Conservation (phyloP, 2,329 filamentous ascomycete species). For the Neofusicoccum cordaticola region DNA sequence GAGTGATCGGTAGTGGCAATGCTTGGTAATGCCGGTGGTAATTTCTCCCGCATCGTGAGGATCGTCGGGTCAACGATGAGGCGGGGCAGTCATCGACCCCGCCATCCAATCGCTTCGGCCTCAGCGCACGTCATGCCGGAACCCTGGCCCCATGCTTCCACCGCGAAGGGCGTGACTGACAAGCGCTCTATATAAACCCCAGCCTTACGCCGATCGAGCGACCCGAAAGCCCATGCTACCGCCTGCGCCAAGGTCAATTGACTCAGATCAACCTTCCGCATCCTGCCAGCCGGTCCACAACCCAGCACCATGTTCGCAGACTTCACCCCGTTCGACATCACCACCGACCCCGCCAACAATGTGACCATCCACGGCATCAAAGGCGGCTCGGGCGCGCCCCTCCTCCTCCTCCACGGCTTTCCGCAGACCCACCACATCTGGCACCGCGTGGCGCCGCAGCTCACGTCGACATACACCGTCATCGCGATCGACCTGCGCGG, state of each 20-base stretch:
- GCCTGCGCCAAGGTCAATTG: neutral
- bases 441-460: constrained; percentile 45
- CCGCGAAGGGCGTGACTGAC: neutral
- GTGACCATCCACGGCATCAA: constrained; percentile 46
- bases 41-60: neutral
- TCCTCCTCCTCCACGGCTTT: constrained; percentile 53
- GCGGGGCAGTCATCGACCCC: neutral
- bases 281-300: neutral
- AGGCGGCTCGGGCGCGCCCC: constrained; percentile 34
- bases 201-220: neutral
- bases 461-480: constrained; percentile 43
- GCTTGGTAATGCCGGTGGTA: neutral
- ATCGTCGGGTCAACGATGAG: neutral
- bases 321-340: constrained; percentile 10
- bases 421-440: constrained; percentile 55
- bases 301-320: neutral
- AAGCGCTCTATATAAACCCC: neutral
- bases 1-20: no score
- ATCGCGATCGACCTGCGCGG: constrained; percentile 52
- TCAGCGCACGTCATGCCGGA: neutral
- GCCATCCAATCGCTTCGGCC: neutral
- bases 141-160: neutral
- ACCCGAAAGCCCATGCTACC: neutral
- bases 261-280: constrained; percentile 1
- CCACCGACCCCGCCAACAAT: constrained; percentile 19